Evolutionary conservation across 2,329 filamentous ascomycete species (phyloP), one percentile per base, ranked within the genome.

Genomic region (Xylaria sp.): DNA sequence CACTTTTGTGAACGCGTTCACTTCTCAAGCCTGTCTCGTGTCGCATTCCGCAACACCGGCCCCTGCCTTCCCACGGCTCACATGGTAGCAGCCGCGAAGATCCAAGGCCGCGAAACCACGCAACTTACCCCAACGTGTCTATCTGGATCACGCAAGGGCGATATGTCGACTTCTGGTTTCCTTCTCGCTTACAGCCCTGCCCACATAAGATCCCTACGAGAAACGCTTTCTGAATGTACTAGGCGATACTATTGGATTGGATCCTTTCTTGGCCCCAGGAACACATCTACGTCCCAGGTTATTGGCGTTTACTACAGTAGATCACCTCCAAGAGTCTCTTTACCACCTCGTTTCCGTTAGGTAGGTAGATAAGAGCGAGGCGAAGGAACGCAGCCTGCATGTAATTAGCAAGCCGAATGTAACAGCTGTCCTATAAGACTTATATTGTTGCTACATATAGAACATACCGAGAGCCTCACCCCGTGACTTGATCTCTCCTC

Each of bases 371-470:
- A 54, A 61, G 60, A 60, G 44, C 26, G 44, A 69, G 60, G 57
- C 67, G 59, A 49, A 61, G 60, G 51, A 58, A 67, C 46, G 57
- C 51, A 63, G 63, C 42, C 64, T 61, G 53, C 60, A 67, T 66
- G 40, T 46, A 31, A 26, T 57, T 58, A 46, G 60, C 31, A 26
- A 20, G 11, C 38, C 28, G 15, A 59, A 67, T 67, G 67, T 60
- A 67, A 67, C 57, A 46, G 26, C 51, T 53, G 59, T 67, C 49
- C 64, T 66, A 61, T 63, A 44, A 23, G 20, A 64, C 42, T 49
- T 28, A 38, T 4, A 38, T 4, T 69, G 63, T 58, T 67, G 59
- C 67, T 58, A 69, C 64, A 69, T 69, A 69, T 69, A 69, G 67
- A 64, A 69, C 23, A 59, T 31, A 15, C 31, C 26, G 26, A 63